Base-by-base conservation (phyloP, 2,329 filamentous ascomycete species). In the Epichloe amarillans region DNA sequence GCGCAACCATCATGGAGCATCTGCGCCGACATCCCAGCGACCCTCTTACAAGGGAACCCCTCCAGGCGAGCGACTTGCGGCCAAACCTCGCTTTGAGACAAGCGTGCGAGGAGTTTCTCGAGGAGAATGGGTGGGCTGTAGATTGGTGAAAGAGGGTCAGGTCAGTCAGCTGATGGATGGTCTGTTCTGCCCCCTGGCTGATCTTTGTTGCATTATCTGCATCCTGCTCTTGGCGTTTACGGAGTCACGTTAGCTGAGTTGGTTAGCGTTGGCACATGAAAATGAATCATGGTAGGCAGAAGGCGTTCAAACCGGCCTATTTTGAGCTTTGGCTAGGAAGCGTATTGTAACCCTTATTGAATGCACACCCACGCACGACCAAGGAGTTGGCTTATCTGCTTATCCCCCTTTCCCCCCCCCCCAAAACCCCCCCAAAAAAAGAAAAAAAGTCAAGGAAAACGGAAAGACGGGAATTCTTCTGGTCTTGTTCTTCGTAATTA, bases 41-140 rank as follows among this genome's bases (percentile, higher is more conserved):
- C 64, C 93, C 93, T 0, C 66, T 97, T 37, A 96, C 91, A 0
- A 75, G 91, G 41, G 84, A 89, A 55, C 80, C 84, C 0, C 73
- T 96, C 46, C 69, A 68, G 0, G 72, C 80, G 1, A 69, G 73
- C 1, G 88, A 96, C 43, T 66, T 97, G 50, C 75, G 89, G 41
- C 84, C 88, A 0, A 97, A 97, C 64, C 74, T 94, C 43, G 84
- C 78, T 1, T 72, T 97, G 52, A 88, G 83, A 64, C 78, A 86
- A 49, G 91, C 88, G 0, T 94, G 88, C 62, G 82, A 86, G 44
- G 86, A 93, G 57, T 97, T 95, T 60, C 70, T 96, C 52, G 77
- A 86, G 30, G 73, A 86, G 58, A 96, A 95, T 60, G 90, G 88
- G 10, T 95, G 93, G 87, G 88, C 89, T 1, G 89, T 86, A 39